These are phyloP conservation scores for Aspergillus nidulans DNA, from an alignment of 495 filamentous ascomycete genomes.

Conservation along the genomic window DNA sequence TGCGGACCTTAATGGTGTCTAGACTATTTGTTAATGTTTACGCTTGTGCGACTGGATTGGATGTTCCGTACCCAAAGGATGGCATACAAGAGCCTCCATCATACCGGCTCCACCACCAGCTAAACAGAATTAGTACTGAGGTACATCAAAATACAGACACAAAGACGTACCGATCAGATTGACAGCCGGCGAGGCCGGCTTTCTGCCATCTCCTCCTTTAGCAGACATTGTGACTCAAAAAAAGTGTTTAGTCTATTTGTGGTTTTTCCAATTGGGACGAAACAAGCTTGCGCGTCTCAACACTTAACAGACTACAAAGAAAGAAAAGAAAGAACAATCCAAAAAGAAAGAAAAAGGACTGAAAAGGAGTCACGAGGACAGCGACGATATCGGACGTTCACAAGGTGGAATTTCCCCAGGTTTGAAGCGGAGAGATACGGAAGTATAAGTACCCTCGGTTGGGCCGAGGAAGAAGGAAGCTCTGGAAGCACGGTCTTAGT, in stretches of 20 bases:
- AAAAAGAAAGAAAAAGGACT: constrained; percentile 1
- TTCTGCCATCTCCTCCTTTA: constrained; percentile 65
- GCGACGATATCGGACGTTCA: constrained; percentile 24
- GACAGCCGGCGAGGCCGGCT: constrained; percentile 79
- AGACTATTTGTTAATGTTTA: constrained; percentile 18
- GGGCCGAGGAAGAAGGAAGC: not conserved
- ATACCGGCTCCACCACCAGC: constrained; percentile 97
- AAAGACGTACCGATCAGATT: constrained; percentile 77
- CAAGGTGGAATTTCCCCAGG: constrained; percentile 6
- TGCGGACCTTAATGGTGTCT: constrained; percentile 98
- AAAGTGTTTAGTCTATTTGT: constrained; percentile 12
- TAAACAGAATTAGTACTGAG: constrained; percentile 33
- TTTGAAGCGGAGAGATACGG: constrained; percentile 23
- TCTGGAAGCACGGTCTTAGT: constrained; percentile 1
- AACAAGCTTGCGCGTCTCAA: not conserved
- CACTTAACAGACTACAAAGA: constrained; percentile 5
- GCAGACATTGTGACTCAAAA: constrained; percentile 54
- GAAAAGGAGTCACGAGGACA: constrained; percentile 9
- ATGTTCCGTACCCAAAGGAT: constrained; percentile 72
- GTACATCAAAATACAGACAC: not conserved
- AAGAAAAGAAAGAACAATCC: constrained; percentile 5
- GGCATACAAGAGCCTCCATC: constrained; percentile 98
- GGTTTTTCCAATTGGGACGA: constrained; percentile 11
- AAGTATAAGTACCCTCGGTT: constrained; percentile 28
- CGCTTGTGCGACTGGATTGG: not conserved